Base-by-base conservation (phyloP, 2,329 filamentous ascomycete genomes). In the Leptographium procerum region DNA sequence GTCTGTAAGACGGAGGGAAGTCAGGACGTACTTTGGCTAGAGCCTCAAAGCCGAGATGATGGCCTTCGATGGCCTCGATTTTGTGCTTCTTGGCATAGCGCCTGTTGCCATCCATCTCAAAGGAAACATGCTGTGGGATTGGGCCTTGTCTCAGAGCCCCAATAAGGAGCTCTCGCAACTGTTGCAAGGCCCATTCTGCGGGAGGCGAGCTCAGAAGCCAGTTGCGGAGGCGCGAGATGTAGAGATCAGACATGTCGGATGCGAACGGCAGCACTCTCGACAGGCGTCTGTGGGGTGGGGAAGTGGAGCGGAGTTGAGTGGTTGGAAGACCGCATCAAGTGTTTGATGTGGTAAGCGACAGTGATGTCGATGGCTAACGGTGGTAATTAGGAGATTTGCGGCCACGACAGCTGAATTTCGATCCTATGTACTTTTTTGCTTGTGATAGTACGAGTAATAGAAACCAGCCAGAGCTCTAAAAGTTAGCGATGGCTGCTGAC, bases 61-160 rank as follows among this genome's bases (percentile, higher is more conserved):
- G 94, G 28, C 94, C 94, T 73, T 99, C 92, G 36, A 97, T 86
- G 0, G 91, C 96, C 76, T 99, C 94, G 70, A 99, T 96, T 63
- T 92, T 85, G 74, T 94, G 90, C 62, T 81, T 88, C 61, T 89
- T 82, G 16, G 94, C 94, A 75, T 95, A 99, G 52, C 94, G 87
- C 67, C 94, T 79, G 73, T 99, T 99, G 58, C 94, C 94, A 70
- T 99, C 94, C 94, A 99, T 99, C 66, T 96, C 92, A 69, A 99
- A 99, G n/a, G 94, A 94, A 61, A 99, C 84, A 82, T 99, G 94
- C 68, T 90, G 86, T 11, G 94, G 94, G 58, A 99, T 87, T 2
- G 91, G 90, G 0, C 94, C 94, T 72, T 96, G 92, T 68, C 86
- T 86, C 57, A 97, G 75, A 55, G 91, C 88, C 57, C 90, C 89